phyloP scores from a whole-genome alignment of 768 basidiomycete genomes.

The Lyophyllum atratum region DNA sequence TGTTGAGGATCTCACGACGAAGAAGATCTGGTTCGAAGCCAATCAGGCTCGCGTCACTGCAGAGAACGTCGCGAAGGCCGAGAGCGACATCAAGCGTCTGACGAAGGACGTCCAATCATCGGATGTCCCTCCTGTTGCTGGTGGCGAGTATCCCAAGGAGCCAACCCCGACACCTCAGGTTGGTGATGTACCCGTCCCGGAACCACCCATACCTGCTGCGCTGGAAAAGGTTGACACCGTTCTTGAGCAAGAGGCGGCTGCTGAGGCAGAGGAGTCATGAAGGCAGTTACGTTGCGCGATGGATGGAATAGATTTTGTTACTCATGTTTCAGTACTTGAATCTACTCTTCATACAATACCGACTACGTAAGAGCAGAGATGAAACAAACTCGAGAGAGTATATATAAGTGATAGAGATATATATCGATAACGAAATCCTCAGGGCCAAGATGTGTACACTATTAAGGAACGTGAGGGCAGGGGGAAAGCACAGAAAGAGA shows the following conservation, averaged over 20 bases:
- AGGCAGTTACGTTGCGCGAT: neutral
- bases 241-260: slow-evolving; percentile 28
- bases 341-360: slow-evolving; percentile 13
- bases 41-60: slow-evolving; percentile 83
- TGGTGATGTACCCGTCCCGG: slow-evolving; percentile 26
- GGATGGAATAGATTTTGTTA: slow-evolving; percentile 11
- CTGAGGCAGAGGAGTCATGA: slow-evolving; percentile 21
- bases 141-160: slow-evolving; percentile 45
- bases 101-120: slow-evolving; percentile 39
- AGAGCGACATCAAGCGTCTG: slow-evolving; percentile 71
- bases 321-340: slow-evolving; percentile 14
- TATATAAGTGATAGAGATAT: slow-evolving; percentile 36
- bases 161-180: slow-evolving; percentile 43
- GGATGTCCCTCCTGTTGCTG: slow-evolving; percentile 38
- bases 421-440: slow-evolving; percentile 40
- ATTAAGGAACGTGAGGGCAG: slow-evolving; percentile 37
- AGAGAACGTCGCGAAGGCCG: slow-evolving; percentile 80
- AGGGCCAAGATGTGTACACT: slow-evolving; percentile 35
- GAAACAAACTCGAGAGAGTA: slow-evolving; percentile 20
- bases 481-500: slow-evolving; percentile 21
- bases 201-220: slow-evolving; percentile 40
- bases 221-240: slow-evolving; percentile 44
- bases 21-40: slow-evolving; percentile 93
- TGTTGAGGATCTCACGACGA: slow-evolving; percentile 87
- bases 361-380: slow-evolving; percentile 13